A percentile compares a stretch with the other conserved stretches of the same genome.
These are phyloP conservation scores for Aspergillus calidoustus DNA, from an alignment of 2,329 filamentous ascomycete species.

Conservation along the genomic window DNA sequence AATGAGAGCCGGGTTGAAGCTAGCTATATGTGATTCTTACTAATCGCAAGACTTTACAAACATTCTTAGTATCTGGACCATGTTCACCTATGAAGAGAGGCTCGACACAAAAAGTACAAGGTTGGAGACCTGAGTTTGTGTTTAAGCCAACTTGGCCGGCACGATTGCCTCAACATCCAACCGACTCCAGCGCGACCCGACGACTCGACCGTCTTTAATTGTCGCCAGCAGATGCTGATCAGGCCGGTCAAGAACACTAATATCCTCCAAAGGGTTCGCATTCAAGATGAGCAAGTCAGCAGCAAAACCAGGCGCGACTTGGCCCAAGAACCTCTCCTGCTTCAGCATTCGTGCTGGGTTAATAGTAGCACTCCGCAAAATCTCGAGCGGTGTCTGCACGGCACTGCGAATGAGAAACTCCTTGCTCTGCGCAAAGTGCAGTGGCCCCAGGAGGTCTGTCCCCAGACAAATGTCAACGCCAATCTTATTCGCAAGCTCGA, in stretches of 20 bases:
- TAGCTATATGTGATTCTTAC: too few species aligned
- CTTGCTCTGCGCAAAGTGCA: slow-evolving; percentile 53
- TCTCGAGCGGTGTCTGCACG: slow-evolving; percentile 48
- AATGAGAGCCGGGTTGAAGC: too few species aligned
- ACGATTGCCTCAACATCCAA: too few species aligned
- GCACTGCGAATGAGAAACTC: slow-evolving; percentile 54
- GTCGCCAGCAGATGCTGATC: slow-evolving; percentile 56
- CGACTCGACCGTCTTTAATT: slow-evolving; percentile 61
- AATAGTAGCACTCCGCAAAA: slow-evolving; percentile 57
- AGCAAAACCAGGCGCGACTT: slow-evolving; percentile 55
- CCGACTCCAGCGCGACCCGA: too few species aligned
- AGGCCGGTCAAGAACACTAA: slow-evolving; percentile 54
- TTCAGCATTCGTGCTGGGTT: slow-evolving; percentile 57
- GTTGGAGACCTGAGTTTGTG: too few species aligned
- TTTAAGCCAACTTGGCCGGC: too few species aligned
- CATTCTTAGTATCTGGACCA: too few species aligned
- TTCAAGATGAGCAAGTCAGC: slow-evolving; percentile 61
- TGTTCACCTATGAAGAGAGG: too few species aligned
- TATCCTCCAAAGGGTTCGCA: slow-evolving; percentile 59
- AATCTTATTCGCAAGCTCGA: slow-evolving; percentile 55
- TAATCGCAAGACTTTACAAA: too few species aligned
- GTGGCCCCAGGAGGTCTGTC: slow-evolving; percentile 58
- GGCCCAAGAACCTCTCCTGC: slow-evolving; percentile 54
- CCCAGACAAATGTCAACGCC: slow-evolving; percentile 63
- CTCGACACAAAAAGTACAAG: too few species aligned